Evolutionary conservation across 306 rosid genomes (phyloP).

Genomic region (Fagus sylvatica): DNA sequence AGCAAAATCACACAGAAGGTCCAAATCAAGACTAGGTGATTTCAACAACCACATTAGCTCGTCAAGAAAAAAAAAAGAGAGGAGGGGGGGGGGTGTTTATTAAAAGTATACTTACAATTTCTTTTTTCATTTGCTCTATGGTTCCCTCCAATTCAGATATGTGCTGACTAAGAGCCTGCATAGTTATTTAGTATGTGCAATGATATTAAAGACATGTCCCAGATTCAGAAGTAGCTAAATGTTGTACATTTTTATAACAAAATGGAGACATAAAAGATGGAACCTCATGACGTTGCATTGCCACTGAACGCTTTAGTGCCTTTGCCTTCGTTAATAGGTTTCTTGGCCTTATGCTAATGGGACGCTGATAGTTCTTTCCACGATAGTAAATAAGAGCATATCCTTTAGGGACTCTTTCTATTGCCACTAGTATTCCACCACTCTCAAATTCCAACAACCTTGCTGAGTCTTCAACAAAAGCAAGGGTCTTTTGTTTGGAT

Average conservation of each 20-base stretch:
- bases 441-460: constrained; percentile 82
- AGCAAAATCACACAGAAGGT: background rate
- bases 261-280: background rate
- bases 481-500: constrained; percentile 78
- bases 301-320: constrained; percentile 76
- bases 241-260: background rate
- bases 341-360: constrained; percentile 74
- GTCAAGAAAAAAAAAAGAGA: background rate
- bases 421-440: constrained; percentile 89
- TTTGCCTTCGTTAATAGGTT: constrained; percentile 88
- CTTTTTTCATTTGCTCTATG: constrained; percentile 71
- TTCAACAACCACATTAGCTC: background rate
- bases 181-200: constrained; percentile 29
- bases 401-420: constrained; percentile 90
- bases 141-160: constrained; percentile 64
- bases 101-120: constrained; percentile 60
- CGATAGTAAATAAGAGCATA: constrained; percentile 84
- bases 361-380: constrained; percentile 88
- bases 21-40: background rate
- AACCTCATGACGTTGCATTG: constrained; percentile 97
- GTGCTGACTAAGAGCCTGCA: constrained; percentile 96
- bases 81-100: background rate
- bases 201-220: constrained; percentile 19
- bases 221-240: constrained; percentile 15
- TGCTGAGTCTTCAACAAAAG: constrained; percentile 89